Base-by-base conservation (phyloP, 129 eudicot genomes). In the Flaveria bidentis region DNA sequence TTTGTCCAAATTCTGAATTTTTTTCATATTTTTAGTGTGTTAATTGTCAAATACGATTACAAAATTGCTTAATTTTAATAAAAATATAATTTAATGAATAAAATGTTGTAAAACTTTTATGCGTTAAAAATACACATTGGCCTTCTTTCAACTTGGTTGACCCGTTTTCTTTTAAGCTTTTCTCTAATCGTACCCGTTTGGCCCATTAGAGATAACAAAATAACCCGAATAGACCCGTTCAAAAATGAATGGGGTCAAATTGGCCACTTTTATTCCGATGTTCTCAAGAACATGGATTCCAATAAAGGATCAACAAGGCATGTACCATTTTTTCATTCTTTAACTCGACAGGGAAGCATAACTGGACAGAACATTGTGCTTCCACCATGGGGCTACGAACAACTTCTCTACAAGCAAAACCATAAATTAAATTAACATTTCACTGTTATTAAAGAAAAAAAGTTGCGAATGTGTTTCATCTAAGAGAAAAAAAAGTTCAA, bases 331-430 rank as follows among this genome's bases (percentile, higher is more conserved):
- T 78, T 81, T 87, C 95, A 81, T 84, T 90, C 85, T 85, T 84
- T 61, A 93, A 78, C 85, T 88, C 88, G 11, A 90, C 91, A 45
- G 96, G 96, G 75, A 90, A 90, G 80, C 91, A 88, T 46, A 93
- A 77, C 84, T 88, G 98, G 65, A 93, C 98, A 18, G 95, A 90
- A 79, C 98, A 93, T 67, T 90, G 98, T 80, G 96, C 98, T 85
- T 93, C 97, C 81, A 93, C 98, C 98, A 93, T 93, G 76, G 98
- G 98, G 78, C 97, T 90, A 53, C 84, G 81, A 64, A 93, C 98
- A 79, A 93, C 85, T 78, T 93, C 98, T 81, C 98, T 93, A 83
- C 82, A 84, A 81, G 77, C 61, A 77, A 81, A 68, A 49, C 49
- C 72, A 47, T n/a, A 45, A 67, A 76, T 75, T 68, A 75, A 71